Percentiles rank a stretch among this genome's conserved stretches.
Evolutionary conservation across 2,329 filamentous ascomycete species (phyloP).

Genomic region (Aspergillus novoparasiticus): DNA sequence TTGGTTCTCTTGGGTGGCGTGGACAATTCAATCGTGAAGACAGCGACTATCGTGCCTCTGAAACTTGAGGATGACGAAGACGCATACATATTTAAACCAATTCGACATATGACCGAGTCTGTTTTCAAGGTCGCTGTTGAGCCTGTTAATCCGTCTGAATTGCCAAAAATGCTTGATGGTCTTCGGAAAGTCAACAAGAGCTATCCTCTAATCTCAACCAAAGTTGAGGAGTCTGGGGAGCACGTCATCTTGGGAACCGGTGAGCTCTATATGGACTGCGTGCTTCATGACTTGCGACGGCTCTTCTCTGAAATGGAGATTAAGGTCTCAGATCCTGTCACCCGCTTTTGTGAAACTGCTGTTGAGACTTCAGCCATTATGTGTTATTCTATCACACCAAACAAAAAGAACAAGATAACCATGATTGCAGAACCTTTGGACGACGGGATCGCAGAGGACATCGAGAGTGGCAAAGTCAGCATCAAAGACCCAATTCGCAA

Average conservation of each 20-base stretch:
- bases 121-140: slow-evolving; percentile 98
- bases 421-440: slow-evolving; percentile 98
- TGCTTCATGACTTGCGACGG: slow-evolving; percentile 87
- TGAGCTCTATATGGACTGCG: slow-evolving; percentile 99
- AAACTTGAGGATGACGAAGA: slow-evolving; percentile 85
- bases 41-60: slow-evolving; percentile 82
- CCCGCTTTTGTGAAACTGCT: slow-evolving; percentile 95
- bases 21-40: slow-evolving; percentile 98
- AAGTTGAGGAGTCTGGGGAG: slow-evolving; percentile 97
- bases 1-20: slow-evolving; percentile 89
- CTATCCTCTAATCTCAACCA: slow-evolving; percentile 92
- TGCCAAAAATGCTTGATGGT: slow-evolving; percentile 98
- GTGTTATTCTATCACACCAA: slow-evolving; percentile 95
- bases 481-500: slow-evolving; percentile 92
- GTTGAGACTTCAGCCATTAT: slow-evolving; percentile 97
- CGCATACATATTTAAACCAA: slow-evolving; percentile 90
- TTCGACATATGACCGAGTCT: slow-evolving; percentile 94
- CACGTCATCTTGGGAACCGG: slow-evolving; percentile 94
- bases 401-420: slow-evolving; percentile 99
- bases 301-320: slow-evolving; percentile 99
- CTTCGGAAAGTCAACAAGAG: slow-evolving; percentile 97
- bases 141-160: slow-evolving; percentile 94
- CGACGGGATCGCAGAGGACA: slow-evolving; percentile 91
- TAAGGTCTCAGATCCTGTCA: slow-evolving; percentile 97
- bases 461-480: slow-evolving; percentile 84